Conservation (phyloP, 2,329 filamentous ascomycete species). For the Talaromyces marneffei region DNA sequence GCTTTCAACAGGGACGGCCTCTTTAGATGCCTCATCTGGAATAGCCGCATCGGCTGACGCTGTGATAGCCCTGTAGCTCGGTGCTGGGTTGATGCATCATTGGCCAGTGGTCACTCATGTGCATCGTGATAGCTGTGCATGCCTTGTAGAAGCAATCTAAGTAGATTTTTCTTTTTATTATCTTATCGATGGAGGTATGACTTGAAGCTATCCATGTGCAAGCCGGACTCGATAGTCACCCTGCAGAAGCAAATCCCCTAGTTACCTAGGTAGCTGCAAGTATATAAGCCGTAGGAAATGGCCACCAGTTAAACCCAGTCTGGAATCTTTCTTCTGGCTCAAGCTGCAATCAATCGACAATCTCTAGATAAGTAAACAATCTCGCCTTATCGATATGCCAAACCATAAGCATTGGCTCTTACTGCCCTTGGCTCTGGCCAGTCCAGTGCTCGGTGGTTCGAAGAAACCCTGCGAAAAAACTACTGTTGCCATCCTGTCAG, state of each 20-base stretch:
- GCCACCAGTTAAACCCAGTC: neutral
- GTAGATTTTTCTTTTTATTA: neutral
- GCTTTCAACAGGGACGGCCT: neutral
- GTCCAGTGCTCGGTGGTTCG: constrained; percentile 14
- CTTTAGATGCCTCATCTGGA: constrained; percentile 7
- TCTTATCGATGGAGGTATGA: neutral
- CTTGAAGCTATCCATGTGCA: neutral
- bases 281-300: neutral
- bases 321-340: neutral
- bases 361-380: neutral
- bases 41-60: neutral
- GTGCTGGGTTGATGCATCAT: neutral
- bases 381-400: neutral
- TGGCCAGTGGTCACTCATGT: neutral
- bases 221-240: neutral
- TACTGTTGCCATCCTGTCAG: constrained; percentile 32
- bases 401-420: neutral
- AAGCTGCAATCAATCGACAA: neutral
- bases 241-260: neutral
- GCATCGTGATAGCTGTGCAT: neutral
- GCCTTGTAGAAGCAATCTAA: neutral
- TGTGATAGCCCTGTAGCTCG: neutral
- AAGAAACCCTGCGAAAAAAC: constrained; percentile 25
- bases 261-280: neutral
- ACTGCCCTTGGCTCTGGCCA: neutral